Evolutionary conservation across 441 rosid genomes (phyloP).

Genomic region (Biscutella laevigata): DNA sequence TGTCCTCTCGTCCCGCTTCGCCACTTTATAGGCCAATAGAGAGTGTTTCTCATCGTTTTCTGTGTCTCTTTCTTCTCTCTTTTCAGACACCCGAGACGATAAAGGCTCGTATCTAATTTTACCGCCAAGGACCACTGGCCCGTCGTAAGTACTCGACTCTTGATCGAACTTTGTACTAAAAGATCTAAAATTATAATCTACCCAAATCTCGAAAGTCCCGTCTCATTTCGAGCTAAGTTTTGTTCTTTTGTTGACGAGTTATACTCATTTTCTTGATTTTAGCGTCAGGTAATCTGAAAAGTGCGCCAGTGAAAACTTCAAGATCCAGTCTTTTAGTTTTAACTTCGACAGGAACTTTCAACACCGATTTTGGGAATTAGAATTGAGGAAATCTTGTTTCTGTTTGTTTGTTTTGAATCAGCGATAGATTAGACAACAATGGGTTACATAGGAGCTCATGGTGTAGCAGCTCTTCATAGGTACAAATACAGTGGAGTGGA

Average conservation of each 20-base stretch:
- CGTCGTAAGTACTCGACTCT: constrained; percentile 13
- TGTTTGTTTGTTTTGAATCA: background rate
- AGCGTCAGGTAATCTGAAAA: background rate
- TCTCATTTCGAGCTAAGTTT: constrained; percentile 19
- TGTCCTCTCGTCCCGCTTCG: constrained; percentile 19
- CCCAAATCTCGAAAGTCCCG: background rate
- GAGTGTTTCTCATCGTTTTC: too few species aligned
- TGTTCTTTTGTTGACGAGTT: background rate
- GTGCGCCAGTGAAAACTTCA: background rate
- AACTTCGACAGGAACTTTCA: background rate
- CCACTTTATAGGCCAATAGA: constrained; percentile 12
- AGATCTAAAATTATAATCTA: background rate
- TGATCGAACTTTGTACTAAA: background rate
- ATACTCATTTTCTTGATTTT: background rate
- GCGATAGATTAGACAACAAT: constrained; percentile 23
- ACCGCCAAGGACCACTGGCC: constrained; percentile 5
- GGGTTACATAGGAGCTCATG: constrained; percentile 91
- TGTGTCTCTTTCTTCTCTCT: constrained; percentile 13
- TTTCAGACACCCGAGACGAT: constrained; percentile 7
- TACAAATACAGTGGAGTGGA: constrained; percentile 93
- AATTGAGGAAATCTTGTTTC: background rate
- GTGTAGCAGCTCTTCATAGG: constrained; percentile 68
- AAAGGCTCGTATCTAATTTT: background rate
- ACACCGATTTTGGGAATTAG: background rate
- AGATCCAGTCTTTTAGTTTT: constrained; percentile 8